Evolutionary conservation across 2,329 filamentous ascomycete genomes (phyloP).

Genomic region (Neurospora sp.): DNA sequence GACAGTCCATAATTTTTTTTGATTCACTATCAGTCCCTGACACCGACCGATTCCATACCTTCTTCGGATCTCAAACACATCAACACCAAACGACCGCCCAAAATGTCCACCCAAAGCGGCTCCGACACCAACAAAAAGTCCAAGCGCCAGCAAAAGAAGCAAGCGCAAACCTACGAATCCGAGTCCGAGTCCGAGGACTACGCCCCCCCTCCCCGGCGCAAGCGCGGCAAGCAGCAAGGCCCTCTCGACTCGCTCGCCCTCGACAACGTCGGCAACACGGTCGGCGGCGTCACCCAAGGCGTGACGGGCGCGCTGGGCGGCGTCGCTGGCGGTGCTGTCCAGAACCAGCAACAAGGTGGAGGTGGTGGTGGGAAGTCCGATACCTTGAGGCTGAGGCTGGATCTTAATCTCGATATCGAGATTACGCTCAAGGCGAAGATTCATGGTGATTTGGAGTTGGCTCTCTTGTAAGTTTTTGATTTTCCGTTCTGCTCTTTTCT

Average conservation of each 20-base stretch:
- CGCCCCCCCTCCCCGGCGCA: conserved; percentile 17
- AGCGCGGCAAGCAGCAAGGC: conserved; percentile 21
- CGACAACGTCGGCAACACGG: conserved; percentile 26
- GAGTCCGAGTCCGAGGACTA: conserved; percentile 23
- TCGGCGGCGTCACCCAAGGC: conserved; percentile 27
- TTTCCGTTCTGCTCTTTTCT: background rate
- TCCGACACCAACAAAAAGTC: conserved; percentile 22
- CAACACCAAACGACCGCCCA: conserved; percentile 1
- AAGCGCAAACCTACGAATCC: conserved; percentile 24
- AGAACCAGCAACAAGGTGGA: conserved; percentile 21
- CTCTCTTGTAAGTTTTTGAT: conserved; percentile 44
- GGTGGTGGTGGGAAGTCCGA: conserved; percentile 43
- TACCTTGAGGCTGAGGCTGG: conserved; percentile 62
- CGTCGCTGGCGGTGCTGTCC: conserved; percentile 28
- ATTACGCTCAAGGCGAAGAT: conserved; percentile 80
- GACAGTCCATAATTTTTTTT: background rate
- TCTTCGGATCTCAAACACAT: background rate
- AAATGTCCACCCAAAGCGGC: conserved; percentile 21
- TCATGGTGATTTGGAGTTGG: conserved; percentile 72
- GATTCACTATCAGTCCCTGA: background rate
- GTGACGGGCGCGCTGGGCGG: conserved; percentile 32
- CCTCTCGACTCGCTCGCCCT: conserved; percentile 29
- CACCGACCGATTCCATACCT: background rate
- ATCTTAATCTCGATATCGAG: conserved; percentile 75
- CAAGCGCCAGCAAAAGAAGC: conserved; percentile 20